Evolutionary conservation across 2,329 filamentous ascomycete genomes (phyloP).

Genomic region (Phoma sp.): DNA sequence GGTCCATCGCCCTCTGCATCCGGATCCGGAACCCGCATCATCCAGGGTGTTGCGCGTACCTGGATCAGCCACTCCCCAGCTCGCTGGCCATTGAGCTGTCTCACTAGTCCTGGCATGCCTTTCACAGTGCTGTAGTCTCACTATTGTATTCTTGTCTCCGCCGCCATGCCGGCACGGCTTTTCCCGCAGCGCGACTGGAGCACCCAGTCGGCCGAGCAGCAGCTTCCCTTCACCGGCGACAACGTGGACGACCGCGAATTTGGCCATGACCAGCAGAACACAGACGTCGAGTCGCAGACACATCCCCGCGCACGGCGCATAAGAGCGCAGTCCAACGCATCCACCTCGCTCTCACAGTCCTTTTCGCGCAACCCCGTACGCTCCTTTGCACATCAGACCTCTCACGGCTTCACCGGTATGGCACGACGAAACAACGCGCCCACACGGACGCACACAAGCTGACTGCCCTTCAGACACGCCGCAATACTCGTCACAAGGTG

Average conservation of each 20-base stretch:
- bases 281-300: constrained; percentile 31
- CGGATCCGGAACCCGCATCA: not conserved
- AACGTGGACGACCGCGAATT: constrained; percentile 39
- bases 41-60: not conserved
- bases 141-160: not conserved
- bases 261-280: constrained; percentile 24
- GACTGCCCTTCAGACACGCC: constrained; percentile 65
- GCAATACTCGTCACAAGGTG: constrained; percentile 74
- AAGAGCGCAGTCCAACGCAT: constrained; percentile 32
- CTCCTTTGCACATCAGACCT: constrained; percentile 73
- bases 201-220: constrained; percentile 14
- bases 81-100: not conserved
- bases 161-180: constrained; percentile 13
- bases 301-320: constrained; percentile 37
- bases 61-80: not conserved
- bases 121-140: not conserved
- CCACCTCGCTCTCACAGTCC: constrained; percentile 35
- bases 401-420: constrained; percentile 65
- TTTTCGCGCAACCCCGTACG: constrained; percentile 66
- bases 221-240: constrained; percentile 44
- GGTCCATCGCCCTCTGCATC: not conserved
- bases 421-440: not conserved
- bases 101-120: constrained; percentile 10
- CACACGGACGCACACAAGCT: not conserved
- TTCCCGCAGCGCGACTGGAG: constrained; percentile 15